Percentiles rank a stretch among this genome's conserved stretches.
Evolutionary conservation across 768 basidiomycete species (phyloP).

Genomic region (Pleurotus giganteus): DNA sequence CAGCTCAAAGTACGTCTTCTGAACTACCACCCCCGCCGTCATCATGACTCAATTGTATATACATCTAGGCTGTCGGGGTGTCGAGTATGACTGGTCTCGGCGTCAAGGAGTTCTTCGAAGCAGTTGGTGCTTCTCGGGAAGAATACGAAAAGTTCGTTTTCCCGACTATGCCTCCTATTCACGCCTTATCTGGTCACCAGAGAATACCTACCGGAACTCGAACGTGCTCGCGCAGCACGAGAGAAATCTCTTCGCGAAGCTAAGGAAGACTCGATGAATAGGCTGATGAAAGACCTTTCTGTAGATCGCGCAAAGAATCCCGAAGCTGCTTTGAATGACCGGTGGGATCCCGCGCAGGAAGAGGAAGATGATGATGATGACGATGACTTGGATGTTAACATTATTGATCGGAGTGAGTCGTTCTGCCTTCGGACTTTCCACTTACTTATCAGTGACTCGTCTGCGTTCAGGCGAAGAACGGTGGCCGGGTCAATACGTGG

Average conservation of each 20-base stretch:
- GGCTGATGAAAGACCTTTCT: constrained; percentile 76
- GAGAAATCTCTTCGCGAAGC: constrained; percentile 61
- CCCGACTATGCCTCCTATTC: constrained; percentile 1
- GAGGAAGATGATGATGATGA: constrained; percentile 57
- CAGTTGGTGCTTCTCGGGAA: constrained; percentile 81
- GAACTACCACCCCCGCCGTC: background rate
- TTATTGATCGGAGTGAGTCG: constrained; percentile 70
- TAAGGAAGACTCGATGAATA: constrained; percentile 75
- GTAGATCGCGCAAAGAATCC: constrained; percentile 73
- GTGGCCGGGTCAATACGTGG: constrained; percentile 75
- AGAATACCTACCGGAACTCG: constrained; percentile 90
- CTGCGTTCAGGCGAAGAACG: constrained; percentile 54
- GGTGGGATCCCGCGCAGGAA: constrained; percentile 61
- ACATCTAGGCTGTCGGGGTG: constrained; percentile 83
- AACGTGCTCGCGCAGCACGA: constrained; percentile 61
- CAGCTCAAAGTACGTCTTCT: constrained; percentile 71
- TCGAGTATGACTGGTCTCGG: constrained; percentile 96
- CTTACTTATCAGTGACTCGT: constrained; percentile 12
- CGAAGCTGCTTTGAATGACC: constrained; percentile 48
- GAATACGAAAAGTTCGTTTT: constrained; percentile 82
- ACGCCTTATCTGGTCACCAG: constrained; percentile 35
- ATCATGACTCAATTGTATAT: too few species aligned
- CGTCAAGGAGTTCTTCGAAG: constrained; percentile 86
- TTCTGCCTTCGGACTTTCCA: constrained; percentile 3
- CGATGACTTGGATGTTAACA: constrained; percentile 44